phyloP scores from a whole-genome alignment of 2,329 filamentous ascomycete genomes.

The Mycocentrospora acerina region DNA sequence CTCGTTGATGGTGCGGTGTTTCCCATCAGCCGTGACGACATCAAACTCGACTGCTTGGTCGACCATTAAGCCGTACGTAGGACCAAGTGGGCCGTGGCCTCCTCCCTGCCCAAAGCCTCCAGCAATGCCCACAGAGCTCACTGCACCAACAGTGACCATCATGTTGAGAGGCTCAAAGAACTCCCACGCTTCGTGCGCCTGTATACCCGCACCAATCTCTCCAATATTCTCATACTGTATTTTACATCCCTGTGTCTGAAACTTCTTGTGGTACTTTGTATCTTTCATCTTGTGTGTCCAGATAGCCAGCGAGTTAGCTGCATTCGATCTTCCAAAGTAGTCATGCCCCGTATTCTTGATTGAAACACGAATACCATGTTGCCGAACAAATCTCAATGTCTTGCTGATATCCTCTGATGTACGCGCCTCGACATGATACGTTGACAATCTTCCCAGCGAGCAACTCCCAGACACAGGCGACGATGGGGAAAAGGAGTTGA shows the following conservation, averaged over 20 bases:
- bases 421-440: slow-evolving; percentile 36
- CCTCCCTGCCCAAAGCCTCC: slow-evolving; percentile 50
- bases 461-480: slow-evolving; percentile 29
- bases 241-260: slow-evolving; percentile 28
- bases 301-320: slow-evolving; percentile 36
- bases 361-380: slow-evolving; percentile 36
- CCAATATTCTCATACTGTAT: slow-evolving; percentile 34
- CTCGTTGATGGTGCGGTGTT: slow-evolving; percentile 35
- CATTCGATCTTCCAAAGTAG: slow-evolving; percentile 38
- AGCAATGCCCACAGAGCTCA: slow-evolving; percentile 53
- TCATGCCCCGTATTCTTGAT: slow-evolving; percentile 43
- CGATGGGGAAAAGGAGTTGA: slow-evolving; percentile 28
- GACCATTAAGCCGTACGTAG: slow-evolving; percentile 45
- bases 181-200: slow-evolving; percentile 39
- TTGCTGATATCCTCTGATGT: slow-evolving; percentile 27
- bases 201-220: slow-evolving; percentile 37
- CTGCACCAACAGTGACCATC: slow-evolving; percentile 39
- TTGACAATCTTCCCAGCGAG: slow-evolving; percentile 35
- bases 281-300: slow-evolving; percentile 42
- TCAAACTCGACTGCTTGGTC: slow-evolving; percentile 41
- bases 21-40: slow-evolving; percentile 36
- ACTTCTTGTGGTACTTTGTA: slow-evolving; percentile 25
- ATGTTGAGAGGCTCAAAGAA: slow-evolving; percentile 36
- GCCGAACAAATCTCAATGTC: slow-evolving; percentile 29
- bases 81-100: slow-evolving; percentile 57